Evolutionary conservation across 306 rosid species (phyloP).

Genomic region (Acacia melanoxylon): DNA sequence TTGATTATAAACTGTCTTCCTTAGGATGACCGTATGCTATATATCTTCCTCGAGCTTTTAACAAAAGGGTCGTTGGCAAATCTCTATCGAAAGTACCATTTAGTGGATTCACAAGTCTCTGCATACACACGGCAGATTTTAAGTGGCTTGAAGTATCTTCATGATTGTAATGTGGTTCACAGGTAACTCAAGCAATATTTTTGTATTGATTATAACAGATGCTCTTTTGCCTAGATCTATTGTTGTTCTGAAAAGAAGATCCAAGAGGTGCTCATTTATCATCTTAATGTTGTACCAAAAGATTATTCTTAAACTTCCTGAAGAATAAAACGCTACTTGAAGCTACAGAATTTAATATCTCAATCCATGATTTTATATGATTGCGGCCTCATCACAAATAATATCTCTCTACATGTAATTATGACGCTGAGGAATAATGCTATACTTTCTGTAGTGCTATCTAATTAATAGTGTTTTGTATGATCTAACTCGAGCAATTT

Average conservation of each 20-base stretch:
- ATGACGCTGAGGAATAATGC: not conserved
- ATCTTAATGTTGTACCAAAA: not conserved
- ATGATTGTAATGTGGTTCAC: slow-evolving; percentile 61
- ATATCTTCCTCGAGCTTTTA: slow-evolving; percentile 69
- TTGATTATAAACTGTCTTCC: slow-evolving; percentile 16
- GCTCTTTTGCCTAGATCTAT: slow-evolving; percentile 6
- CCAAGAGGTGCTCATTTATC: not conserved
- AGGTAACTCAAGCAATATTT: slow-evolving; percentile 44
- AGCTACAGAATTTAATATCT: not conserved
- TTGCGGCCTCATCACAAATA: not conserved
- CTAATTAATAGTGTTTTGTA: not conserved
- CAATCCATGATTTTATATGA: not conserved
- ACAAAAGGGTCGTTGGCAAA: slow-evolving; percentile 64
- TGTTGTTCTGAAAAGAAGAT: not conserved
- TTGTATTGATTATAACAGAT: not conserved
- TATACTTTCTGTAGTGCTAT: not conserved
- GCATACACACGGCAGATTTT: slow-evolving; percentile 68
- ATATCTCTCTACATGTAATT: not conserved
- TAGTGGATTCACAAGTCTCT: slow-evolving; percentile 70
- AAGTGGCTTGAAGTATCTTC: slow-evolving; percentile 67
- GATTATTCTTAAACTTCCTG: not conserved
- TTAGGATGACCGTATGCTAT: slow-evolving; percentile 53
- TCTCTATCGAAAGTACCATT: slow-evolving; percentile 51
- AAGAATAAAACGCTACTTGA: not conserved
- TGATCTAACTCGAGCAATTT: not conserved